phyloP scores from a whole-genome alignment of 2,329 filamentous ascomycete species.

The Gaeumannomyces sp. region DNA sequence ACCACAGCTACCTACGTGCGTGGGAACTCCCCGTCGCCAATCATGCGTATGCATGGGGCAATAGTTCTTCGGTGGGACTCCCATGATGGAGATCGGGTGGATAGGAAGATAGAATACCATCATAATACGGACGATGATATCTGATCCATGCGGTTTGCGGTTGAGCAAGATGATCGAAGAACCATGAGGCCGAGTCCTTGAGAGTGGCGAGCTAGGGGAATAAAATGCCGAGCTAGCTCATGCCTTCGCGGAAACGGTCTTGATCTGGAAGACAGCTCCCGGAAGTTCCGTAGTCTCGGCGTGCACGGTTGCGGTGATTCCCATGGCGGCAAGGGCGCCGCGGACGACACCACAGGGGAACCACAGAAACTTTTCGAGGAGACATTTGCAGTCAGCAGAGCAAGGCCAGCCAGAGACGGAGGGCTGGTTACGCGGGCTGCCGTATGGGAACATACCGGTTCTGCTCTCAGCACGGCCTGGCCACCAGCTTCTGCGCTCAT shows the following conservation, averaged over 20 bases:
- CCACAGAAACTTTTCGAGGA: conserved; percentile 68
- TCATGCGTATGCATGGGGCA: background rate
- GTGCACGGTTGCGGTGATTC: conserved; percentile 84
- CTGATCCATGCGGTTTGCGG: background rate
- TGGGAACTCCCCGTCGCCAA: background rate
- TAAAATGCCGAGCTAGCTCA: conserved; percentile 26
- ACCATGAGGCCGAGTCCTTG: background rate
- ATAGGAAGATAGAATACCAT: background rate
- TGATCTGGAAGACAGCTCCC: conserved; percentile 90
- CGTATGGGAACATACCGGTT: conserved; percentile 58
- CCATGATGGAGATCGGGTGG: background rate
- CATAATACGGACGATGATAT: background rate
- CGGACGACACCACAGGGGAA: conserved; percentile 92
- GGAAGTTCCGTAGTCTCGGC: conserved; percentile 86
- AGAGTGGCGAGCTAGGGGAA: no score
- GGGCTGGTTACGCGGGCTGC: background rate
- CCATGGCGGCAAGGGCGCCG: conserved; percentile 86
- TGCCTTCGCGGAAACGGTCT: conserved; percentile 65
- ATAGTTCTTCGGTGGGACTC: background rate
- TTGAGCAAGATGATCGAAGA: background rate
- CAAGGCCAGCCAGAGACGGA: background rate
- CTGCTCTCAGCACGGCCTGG: conserved; percentile 66
- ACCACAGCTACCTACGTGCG: background rate
- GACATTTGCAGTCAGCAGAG: background rate
- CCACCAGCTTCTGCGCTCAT: conserved; percentile 81